phyloP scores from a whole-genome alignment of 805 yeast species.

The Gaillardinia entomophila region DNA sequence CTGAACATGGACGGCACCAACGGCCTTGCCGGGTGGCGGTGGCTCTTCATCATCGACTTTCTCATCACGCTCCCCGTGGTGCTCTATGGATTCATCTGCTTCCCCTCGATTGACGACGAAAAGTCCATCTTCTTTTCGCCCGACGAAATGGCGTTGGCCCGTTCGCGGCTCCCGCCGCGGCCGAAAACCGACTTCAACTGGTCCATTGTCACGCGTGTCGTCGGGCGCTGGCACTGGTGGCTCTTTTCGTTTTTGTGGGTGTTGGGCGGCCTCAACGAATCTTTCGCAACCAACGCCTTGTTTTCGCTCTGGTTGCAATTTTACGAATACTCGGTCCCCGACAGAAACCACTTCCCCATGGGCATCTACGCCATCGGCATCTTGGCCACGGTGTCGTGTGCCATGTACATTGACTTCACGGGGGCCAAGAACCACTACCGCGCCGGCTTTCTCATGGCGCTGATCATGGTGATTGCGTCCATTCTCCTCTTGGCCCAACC shows the following conservation, averaged over 20 bases:
- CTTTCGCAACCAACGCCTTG: constrained; percentile 41
- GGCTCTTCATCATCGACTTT: constrained; percentile 26
- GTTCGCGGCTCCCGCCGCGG: constrained; percentile 4
- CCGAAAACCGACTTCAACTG: constrained; percentile 6
- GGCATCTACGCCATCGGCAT: constrained; percentile 51
- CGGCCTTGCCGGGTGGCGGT: constrained; percentile 61
- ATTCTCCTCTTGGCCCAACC: constrained; percentile 44
- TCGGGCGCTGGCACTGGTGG: constrained; percentile 55
- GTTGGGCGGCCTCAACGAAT: constrained; percentile 44
- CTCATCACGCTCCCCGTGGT: constrained; percentile 5
- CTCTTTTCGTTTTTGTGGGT: constrained; percentile 48
- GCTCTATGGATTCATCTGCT: constrained; percentile 5
- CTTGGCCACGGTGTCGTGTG: constrained; percentile 37
- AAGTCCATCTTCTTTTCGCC: neutral
- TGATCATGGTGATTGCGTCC: constrained; percentile 39
- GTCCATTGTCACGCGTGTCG: constrained; percentile 30
- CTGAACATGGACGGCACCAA: constrained; percentile 37
- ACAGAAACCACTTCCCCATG: constrained; percentile 49
- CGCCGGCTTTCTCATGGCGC: constrained; percentile 40
- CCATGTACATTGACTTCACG: constrained; percentile 38
- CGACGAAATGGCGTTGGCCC: constrained; percentile 5
- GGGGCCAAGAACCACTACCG: constrained; percentile 44
- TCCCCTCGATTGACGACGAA: constrained; percentile 2
- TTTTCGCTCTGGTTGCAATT: constrained; percentile 43
- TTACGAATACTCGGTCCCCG: constrained; percentile 35